Evolutionary conservation across 2,329 filamentous ascomycete genomes (phyloP).

Genomic region (Diplocarpon mali): DNA sequence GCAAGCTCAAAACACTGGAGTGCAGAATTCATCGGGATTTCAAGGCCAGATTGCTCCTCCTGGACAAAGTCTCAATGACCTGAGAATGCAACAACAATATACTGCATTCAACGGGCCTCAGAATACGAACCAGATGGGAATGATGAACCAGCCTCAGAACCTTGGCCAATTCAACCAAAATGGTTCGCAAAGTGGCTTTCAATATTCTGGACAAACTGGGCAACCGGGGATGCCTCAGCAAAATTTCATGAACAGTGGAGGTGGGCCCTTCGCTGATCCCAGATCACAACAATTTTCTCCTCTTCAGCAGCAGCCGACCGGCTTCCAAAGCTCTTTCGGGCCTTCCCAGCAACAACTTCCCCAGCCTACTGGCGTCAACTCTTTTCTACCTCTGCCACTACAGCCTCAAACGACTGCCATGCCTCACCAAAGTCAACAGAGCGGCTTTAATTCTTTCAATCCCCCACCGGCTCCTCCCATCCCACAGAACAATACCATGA

Average conservation of each 20-base stretch:
- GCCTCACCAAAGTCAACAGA: slow-evolving; percentile 35
- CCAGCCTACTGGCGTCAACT: slow-evolving; percentile 38
- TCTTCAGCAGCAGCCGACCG: slow-evolving; percentile 39
- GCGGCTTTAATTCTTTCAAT: slow-evolving; percentile 35
- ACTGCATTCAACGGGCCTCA: slow-evolving; percentile 45
- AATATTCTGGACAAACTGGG: slow-evolving; percentile 20
- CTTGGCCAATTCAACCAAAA: slow-evolving; percentile 27
- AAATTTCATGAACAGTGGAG: slow-evolving; percentile 33
- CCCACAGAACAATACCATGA: slow-evolving; percentile 44
- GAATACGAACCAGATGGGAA: slow-evolving; percentile 30
- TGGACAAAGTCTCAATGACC: slow-evolving; percentile 67
- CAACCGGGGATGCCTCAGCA: slow-evolving; percentile 20
- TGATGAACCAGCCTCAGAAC: slow-evolving; percentile 18
- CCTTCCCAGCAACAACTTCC: slow-evolving; percentile 29
- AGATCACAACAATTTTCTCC: slow-evolving; percentile 40
- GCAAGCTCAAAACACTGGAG: slow-evolving; percentile 76
- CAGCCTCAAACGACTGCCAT: slow-evolving; percentile 49
- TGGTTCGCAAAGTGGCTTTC: slow-evolving; percentile 19
- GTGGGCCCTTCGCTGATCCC: slow-evolving; percentile 44
- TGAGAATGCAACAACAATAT: slow-evolving; percentile 52
- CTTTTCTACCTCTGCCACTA: slow-evolving; percentile 45
- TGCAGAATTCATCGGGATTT: slow-evolving; percentile 35
- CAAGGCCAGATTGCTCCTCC: slow-evolving; percentile 55
- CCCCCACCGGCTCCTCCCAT: slow-evolving; percentile 37
- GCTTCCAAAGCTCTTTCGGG: slow-evolving; percentile 35